Percentiles rank a stretch among this genome's conserved stretches.
phyloP scores from a whole-genome alignment of 345 rosid genomes.

The Heritiera fomes region DNA sequence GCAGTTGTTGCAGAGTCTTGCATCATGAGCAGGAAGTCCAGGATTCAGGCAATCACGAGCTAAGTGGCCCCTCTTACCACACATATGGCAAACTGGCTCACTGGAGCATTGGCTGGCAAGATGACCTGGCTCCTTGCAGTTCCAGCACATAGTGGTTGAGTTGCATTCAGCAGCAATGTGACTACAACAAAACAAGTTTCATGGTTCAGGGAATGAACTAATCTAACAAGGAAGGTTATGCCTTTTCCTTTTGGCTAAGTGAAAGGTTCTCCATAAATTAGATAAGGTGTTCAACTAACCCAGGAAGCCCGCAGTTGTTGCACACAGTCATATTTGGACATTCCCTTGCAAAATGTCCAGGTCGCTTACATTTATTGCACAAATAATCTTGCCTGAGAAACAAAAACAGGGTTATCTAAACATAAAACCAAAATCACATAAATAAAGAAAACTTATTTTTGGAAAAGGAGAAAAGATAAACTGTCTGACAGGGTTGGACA shows the following conservation, averaged over 20 bases:
- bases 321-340: slow-evolving; percentile 30
- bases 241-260: background rate
- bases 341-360: slow-evolving; percentile 36
- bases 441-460: background rate
- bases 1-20: slow-evolving; percentile 29
- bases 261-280: slow-evolving; percentile 3
- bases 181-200: background rate
- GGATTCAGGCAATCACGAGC: slow-evolving; percentile 20
- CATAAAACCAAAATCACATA: background rate
- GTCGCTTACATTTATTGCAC: slow-evolving; percentile 37
- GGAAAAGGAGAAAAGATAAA: background rate
- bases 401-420: background rate
- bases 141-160: slow-evolving; percentile 27
- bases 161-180: slow-evolving; percentile 26
- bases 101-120: slow-evolving; percentile 21
- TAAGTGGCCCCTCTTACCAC: slow-evolving; percentile 22
- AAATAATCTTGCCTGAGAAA: slow-evolving; percentile 31
- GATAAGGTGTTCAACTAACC: slow-evolving; percentile 20
- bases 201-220: background rate
- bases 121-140: slow-evolving; percentile 24
- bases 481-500: background rate
- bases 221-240: background rate
- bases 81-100: slow-evolving; percentile 25
- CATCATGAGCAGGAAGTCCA: slow-evolving; percentile 7
- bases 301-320: slow-evolving; percentile 35